Evolutionary conservation across 2,329 filamentous ascomycete genomes (phyloP).

Genomic region (Tothia fuscella): DNA sequence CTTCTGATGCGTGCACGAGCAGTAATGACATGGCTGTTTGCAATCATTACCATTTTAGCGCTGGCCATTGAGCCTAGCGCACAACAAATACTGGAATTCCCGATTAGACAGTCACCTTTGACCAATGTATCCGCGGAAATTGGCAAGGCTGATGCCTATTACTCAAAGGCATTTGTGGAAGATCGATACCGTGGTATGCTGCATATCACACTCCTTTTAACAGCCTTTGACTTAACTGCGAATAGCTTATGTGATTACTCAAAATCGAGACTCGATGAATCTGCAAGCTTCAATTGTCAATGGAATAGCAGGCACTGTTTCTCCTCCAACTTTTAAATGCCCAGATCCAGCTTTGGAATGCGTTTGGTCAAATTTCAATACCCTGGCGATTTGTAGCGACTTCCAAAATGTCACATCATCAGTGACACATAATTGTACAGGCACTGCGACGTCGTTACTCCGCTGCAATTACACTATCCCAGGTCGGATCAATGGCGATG

Average conservation of each 20-base stretch:
- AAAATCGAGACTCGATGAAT: not conserved
- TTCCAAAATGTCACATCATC: slow-evolving; percentile 5
- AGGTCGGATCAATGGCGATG: too few relatives aligned
- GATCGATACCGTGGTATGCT: not conserved
- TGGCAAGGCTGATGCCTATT: not conserved
- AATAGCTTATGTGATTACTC: not conserved
- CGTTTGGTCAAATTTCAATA: slow-evolving; percentile 8
- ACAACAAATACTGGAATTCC: slow-evolving; percentile 21
- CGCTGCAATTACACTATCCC: not conserved
- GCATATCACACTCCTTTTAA: too few relatives aligned
- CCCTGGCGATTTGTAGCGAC: slow-evolving; percentile 8
- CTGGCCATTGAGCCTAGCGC: slow-evolving; percentile 21
- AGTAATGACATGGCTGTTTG: slow-evolving; percentile 16
- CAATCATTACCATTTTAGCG: slow-evolving; percentile 15
- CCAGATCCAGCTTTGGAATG: slow-evolving; percentile 1
- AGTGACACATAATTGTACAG: not conserved
- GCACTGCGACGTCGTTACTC: too few relatives aligned
- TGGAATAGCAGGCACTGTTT: not conserved
- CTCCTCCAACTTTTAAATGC: not conserved
- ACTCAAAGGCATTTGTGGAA: not conserved
- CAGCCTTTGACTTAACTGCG: not conserved
- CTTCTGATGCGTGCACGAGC: not conserved
- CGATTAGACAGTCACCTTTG: slow-evolving; percentile 14
- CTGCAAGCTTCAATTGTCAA: not conserved
- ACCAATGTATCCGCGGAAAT: slow-evolving; percentile 14